Conservation (phyloP, 768 basidiomycete species). For the Boletus sp. region DNA sequence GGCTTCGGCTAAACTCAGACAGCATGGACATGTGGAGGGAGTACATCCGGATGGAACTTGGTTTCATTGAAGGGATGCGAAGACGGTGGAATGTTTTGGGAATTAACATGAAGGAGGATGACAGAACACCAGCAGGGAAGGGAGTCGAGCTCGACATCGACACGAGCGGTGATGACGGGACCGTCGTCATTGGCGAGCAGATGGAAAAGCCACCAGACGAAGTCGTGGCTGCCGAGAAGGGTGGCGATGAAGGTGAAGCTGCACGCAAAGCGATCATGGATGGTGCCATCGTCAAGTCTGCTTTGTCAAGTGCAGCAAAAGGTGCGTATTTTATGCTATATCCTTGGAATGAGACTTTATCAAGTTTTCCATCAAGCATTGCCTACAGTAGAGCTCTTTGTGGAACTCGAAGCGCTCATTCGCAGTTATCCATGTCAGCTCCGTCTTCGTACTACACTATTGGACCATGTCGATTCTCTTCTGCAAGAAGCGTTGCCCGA, state of each 20-base stretch:
- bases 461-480: conserved; percentile 43
- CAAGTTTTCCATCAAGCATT: conserved; percentile 31
- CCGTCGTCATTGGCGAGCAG: conserved; percentile 21
- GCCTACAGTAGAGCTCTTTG: conserved; percentile 41
- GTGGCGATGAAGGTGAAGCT: conserved; percentile 46
- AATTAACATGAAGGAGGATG: conserved; percentile 35
- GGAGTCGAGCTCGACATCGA: conserved; percentile 27
- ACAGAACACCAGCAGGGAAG: conserved; percentile 11
- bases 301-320: conserved; percentile 71
- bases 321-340: conserved; percentile 41
- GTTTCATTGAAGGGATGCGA: conserved; percentile 76
- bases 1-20: conserved; percentile 71
- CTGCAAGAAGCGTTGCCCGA: conserved; percentile 36
- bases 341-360: conserved; percentile 10
- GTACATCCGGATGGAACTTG: conserved; percentile 87
- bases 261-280: conserved; percentile 68
- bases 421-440: conserved; percentile 41
- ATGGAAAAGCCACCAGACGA: conserved; percentile 24
- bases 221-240: conserved; percentile 32
- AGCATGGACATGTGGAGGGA: conserved; percentile 82
- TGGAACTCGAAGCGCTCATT: conserved; percentile 40
- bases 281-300: conserved; percentile 76
- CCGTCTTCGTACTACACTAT: conserved; percentile 37
- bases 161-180: conserved; percentile 9
- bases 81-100: conserved; percentile 80